phyloP scores from a whole-genome alignment of 257 asterid genomes.

The Solanum chaucha region DNA sequence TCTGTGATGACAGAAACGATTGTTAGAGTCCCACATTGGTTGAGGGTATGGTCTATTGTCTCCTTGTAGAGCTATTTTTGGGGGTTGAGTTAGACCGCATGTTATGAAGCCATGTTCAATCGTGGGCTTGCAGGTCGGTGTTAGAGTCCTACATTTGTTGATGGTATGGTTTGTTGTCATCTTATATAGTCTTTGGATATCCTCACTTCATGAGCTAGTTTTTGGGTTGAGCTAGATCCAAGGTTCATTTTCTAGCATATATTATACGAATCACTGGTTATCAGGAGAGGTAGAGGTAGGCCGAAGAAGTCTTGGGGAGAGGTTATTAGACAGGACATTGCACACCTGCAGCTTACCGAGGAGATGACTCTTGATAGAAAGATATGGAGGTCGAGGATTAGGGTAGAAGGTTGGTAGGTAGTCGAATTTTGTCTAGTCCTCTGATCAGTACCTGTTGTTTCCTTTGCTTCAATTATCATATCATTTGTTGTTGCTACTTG shows the following conservation, averaged over 20 bases:
- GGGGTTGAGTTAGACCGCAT: not conserved
- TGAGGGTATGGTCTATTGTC: not conserved
- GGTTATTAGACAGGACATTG: not conserved
- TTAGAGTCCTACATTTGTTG: not conserved
- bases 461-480: not conserved
- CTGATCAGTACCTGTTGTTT: not conserved
- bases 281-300: not conserved
- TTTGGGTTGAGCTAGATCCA: not conserved
- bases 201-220: not conserved
- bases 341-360: not conserved
- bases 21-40: not conserved
- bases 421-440: not conserved
- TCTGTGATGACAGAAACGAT: not conserved
- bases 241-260: not conserved
- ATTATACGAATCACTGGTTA: not conserved
- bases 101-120: not conserved
- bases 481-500: not conserved
- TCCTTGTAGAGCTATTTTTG: not conserved
- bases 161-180: not conserved
- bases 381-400: not conserved
- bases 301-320: not conserved
- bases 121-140: not conserved
- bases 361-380: not conserved
- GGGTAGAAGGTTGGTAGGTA: not conserved
- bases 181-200: not conserved